A percentile compares a stretch with the other conserved stretches of the same genome.
phyloP scores from a whole-genome alignment of 257 asterid genomes.

The Catharanthus roseus region DNA sequence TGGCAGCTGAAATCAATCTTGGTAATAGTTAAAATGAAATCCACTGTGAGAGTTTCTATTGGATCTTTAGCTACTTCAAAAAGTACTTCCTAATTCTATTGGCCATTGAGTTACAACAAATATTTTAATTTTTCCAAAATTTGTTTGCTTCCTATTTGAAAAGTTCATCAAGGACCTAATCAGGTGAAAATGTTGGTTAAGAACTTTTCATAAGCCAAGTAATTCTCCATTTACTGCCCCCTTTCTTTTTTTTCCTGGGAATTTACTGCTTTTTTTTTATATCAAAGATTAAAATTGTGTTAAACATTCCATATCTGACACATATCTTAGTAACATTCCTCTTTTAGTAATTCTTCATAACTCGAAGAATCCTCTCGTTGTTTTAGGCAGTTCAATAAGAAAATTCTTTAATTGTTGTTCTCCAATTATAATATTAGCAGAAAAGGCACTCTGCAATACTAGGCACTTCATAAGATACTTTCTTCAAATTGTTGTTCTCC shows the following conservation, averaged over 20 bases:
- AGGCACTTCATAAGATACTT: no score
- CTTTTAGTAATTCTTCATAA: background rate
- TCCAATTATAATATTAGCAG: no score
- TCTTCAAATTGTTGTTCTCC: background rate
- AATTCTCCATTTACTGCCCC: background rate
- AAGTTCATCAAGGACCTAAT: background rate
- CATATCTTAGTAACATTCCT: background rate
- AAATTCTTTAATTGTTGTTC: no score
- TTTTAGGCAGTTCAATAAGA: background rate
- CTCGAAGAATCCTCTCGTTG: background rate
- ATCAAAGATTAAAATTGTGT: constrained; percentile 7
- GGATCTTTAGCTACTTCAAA: background rate
- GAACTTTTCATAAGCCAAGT: background rate
- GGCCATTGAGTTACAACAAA: background rate
- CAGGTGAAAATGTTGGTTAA: background rate
- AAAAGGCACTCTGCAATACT: no score
- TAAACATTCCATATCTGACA: background rate
- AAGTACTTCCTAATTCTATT: constrained; percentile 2
- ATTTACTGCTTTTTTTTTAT: background rate
- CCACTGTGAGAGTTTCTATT: background rate
- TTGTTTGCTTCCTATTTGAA: background rate
- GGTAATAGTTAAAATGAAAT: background rate
- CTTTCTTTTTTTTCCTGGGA: no score
- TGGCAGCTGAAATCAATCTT: background rate
- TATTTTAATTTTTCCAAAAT: no score